These are phyloP conservation scores for Phytophthora niederhauseri DNA, from an alignment of 352 stramenopile species.

Conservation along the genomic window DNA sequence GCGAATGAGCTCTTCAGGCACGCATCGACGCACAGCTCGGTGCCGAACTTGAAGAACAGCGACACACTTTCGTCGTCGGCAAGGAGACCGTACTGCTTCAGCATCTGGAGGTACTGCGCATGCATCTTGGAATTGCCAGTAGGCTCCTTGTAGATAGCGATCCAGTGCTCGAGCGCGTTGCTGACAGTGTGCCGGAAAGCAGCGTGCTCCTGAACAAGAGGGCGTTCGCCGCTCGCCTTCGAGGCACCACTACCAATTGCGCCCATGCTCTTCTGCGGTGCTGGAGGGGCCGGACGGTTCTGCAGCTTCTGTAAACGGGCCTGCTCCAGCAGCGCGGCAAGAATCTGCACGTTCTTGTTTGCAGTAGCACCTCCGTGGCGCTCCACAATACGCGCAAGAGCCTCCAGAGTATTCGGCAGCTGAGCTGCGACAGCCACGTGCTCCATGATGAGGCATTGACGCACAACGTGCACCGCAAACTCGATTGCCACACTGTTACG, in stretches of 20 bases:
- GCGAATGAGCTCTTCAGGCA: constrained; percentile 91
- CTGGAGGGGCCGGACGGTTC: constrained; percentile 25
- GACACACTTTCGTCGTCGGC: constrained; percentile 97
- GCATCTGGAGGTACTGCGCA: constrained; percentile 96
- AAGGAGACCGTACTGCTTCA: constrained; percentile 97
- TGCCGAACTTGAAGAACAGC: constrained; percentile 97
- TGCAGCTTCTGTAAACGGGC: constrained; percentile 66
- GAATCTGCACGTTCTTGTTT: constrained; percentile 90
- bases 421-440: constrained; percentile 92
- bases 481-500: constrained; percentile 96
- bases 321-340: constrained; percentile 80
- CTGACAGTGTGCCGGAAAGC: constrained; percentile 88
- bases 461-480: constrained; percentile 96
- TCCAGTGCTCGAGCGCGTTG: constrained; percentile 98
- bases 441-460: constrained; percentile 92
- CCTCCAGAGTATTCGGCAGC: constrained; percentile 94
- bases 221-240: constrained; percentile 41
- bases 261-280: constrained; percentile 54
- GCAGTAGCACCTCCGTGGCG: constrained; percentile 67
- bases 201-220: constrained; percentile 71
- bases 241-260: constrained; percentile 59
- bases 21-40: constrained; percentile 97
- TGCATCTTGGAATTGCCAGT: constrained; percentile 95
- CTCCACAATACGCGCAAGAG: constrained; percentile 87
- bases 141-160: constrained; percentile 96